Conservation (phyloP, 805 yeast genomes). For the Saturnispora zaruensis region DNA sequence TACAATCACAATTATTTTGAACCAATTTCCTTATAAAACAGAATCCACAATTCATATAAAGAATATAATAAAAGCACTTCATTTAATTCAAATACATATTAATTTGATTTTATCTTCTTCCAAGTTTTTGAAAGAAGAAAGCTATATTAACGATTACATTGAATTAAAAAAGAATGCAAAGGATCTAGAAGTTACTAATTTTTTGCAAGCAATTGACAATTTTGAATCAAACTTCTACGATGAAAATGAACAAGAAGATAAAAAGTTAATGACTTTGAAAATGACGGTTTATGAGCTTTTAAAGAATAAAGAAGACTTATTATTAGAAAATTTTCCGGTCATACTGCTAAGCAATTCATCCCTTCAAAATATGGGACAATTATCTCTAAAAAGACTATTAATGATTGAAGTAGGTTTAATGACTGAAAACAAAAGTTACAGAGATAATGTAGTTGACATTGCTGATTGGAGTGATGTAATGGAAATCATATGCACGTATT, state of each 20-base stretch:
- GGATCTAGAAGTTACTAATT: conserved; percentile 7
- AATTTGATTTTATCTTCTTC: conserved; percentile 20
- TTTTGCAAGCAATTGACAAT: conserved; percentile 14
- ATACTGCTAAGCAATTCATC: conserved; percentile 23
- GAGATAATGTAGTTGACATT: conserved; percentile 18
- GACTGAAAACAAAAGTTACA: conserved; percentile 6
- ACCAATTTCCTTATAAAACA: conserved; percentile 19
- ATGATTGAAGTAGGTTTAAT: conserved; percentile 24
- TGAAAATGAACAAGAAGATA: neutral
- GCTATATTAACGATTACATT: conserved; percentile 12
- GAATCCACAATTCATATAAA: conserved; percentile 20
- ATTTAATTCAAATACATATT: conserved; percentile 25
- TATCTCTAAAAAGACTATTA: conserved; percentile 18
- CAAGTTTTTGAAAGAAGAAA: conserved; percentile 9
- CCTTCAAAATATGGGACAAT: conserved; percentile 12
- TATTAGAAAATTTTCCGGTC: conserved; percentile 15
- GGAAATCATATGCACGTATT: conserved; percentile 27
- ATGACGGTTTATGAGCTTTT: neutral
- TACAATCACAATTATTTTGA: conserved; percentile 23
- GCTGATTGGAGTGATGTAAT: conserved; percentile 30
- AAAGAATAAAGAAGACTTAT: neutral
- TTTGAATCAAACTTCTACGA: conserved; percentile 11
- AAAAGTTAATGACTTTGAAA: neutral
- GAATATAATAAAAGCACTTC: conserved; percentile 24
- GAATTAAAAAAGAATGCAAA: conserved; percentile 11